A percentile compares a stretch with the other conserved stretches of the same genome.
These are phyloP conservation scores for Helicostylum pulchrum DNA, from an alignment of 192 early-diverging fungal species.

Conservation along the genomic window DNA sequence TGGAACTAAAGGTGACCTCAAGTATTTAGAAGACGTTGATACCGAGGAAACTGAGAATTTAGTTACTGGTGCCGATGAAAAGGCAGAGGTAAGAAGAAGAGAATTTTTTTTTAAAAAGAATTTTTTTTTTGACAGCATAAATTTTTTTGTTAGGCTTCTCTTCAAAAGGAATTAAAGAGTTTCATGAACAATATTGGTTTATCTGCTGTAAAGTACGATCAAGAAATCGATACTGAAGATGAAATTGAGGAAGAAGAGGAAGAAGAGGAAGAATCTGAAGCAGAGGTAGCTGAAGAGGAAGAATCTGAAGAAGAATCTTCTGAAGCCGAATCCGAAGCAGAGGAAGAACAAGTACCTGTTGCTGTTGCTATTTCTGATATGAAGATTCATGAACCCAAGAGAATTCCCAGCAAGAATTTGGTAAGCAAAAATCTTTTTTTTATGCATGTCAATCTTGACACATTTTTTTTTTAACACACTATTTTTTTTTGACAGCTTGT, in stretches of 20 bases:
- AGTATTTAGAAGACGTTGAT: slow-evolving; percentile 33
- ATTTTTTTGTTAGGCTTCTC: slow-evolving; percentile 16
- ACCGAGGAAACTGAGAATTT: slow-evolving; percentile 25
- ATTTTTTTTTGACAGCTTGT: slow-evolving; percentile 13
- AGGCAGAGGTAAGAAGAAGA: slow-evolving; percentile 8
- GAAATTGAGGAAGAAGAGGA: slow-evolving; percentile 20
- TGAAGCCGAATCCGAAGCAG: slow-evolving; percentile 1
- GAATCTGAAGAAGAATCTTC: not conserved
- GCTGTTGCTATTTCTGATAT: not conserved
- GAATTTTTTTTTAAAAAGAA: not conserved
- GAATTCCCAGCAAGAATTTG: not conserved
- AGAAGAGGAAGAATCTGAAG: slow-evolving; percentile 22
- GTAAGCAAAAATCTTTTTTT: not conserved
- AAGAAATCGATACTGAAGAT: slow-evolving; percentile 22
- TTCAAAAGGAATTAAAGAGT: slow-evolving; percentile 29
- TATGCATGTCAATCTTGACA: not conserved
- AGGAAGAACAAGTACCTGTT: not conserved
- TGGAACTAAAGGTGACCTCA: slow-evolving; percentile 36
- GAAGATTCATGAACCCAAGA: slow-evolving; percentile 6
- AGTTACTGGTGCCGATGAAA: not conserved
- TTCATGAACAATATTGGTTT: slow-evolving; percentile 37
- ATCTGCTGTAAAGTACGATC: slow-evolving; percentile 8
- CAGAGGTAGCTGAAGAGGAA: slow-evolving; percentile 20
- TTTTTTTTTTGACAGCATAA: not conserved
- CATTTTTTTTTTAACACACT: not conserved